These are phyloP conservation scores for Macroventuria anomochaeta DNA, from an alignment of 2,329 filamentous ascomycete genomes.

Conservation along the genomic window DNA sequence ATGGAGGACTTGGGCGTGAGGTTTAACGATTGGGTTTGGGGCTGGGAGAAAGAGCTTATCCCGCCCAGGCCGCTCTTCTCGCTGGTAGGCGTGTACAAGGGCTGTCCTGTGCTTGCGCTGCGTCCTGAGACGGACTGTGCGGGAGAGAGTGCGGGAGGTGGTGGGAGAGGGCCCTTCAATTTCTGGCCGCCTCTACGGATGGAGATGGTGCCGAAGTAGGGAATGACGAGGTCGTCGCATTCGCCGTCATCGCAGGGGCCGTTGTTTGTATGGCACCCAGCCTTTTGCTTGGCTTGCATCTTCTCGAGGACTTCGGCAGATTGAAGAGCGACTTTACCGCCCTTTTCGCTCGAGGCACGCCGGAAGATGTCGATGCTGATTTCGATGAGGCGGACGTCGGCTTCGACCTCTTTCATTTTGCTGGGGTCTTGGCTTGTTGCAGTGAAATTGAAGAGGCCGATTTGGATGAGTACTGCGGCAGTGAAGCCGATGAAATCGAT, in stretches of 20 bases:
- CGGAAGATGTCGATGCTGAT: slow-evolving; percentile 52
- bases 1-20: slow-evolving; percentile 21
- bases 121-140: background rate
- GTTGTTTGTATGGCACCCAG: background rate
- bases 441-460: slow-evolving; percentile 52
- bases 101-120: background rate
- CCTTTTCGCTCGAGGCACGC: slow-evolving; percentile 50
- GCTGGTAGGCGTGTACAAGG: slow-evolving; percentile 11
- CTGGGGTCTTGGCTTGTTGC: slow-evolving; percentile 1
- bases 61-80: slow-evolving; percentile 1
- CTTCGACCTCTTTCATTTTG: slow-evolving; percentile 40
- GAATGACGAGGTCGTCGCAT: slow-evolving; percentile 45
- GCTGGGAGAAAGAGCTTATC: background rate
- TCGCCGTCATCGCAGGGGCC: slow-evolving; percentile 9
- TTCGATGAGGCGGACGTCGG: slow-evolving; percentile 48
- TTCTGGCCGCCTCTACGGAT: slow-evolving; percentile 41
- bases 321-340: slow-evolving; percentile 51
- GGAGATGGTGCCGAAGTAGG: slow-evolving; percentile 52
- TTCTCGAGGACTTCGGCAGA: slow-evolving; percentile 49
- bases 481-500: slow-evolving; percentile 58
- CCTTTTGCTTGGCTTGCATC: slow-evolving; percentile 43
- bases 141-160: background rate
- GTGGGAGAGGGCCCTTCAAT: background rate
- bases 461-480: slow-evolving; percentile 51
- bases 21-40: background rate